Evolutionary conservation across 306 rosid species (phyloP).

Genomic region (Medicago truncatula): DNA sequence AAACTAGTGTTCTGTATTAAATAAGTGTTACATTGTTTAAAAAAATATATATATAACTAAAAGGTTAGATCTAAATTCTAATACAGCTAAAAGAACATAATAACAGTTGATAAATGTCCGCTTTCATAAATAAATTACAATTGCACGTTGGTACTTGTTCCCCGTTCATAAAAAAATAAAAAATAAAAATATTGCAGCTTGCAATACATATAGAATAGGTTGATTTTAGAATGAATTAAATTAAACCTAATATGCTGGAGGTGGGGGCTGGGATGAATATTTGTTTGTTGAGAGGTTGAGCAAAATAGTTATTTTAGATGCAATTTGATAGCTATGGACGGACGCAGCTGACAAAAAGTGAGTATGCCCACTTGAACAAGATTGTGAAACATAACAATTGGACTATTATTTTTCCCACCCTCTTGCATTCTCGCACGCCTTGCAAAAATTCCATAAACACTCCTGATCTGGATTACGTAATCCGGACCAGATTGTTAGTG

Average conservation of each 20-base stretch:
- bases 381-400: not conserved
- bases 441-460: too few species aligned
- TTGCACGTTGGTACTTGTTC: not conserved
- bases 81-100: not conserved
- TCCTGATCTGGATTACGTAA: too few species aligned
- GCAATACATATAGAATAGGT: not conserved
- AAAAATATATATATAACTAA: too few species aligned
- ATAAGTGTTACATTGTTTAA: too few species aligned
- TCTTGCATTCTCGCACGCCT: too few species aligned
- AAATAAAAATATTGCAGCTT: not conserved
- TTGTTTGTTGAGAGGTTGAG: not conserved
- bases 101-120: not conserved
- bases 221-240: not conserved
- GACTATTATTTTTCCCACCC: too few species aligned
- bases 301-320: not conserved
- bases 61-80: not conserved
- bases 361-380: conserved; percentile 6
- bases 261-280: not conserved
- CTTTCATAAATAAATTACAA: not conserved
- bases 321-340: not conserved
- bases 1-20: too few species aligned
- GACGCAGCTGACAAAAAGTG: not conserved
- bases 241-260: not conserved
- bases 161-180: not conserved
- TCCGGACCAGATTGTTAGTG: too few species aligned